Percentiles rank a stretch among this genome's conserved stretches.
Conservation (phyloP, 345 rosid genomes). For the Euphorbia peplus region DNA sequence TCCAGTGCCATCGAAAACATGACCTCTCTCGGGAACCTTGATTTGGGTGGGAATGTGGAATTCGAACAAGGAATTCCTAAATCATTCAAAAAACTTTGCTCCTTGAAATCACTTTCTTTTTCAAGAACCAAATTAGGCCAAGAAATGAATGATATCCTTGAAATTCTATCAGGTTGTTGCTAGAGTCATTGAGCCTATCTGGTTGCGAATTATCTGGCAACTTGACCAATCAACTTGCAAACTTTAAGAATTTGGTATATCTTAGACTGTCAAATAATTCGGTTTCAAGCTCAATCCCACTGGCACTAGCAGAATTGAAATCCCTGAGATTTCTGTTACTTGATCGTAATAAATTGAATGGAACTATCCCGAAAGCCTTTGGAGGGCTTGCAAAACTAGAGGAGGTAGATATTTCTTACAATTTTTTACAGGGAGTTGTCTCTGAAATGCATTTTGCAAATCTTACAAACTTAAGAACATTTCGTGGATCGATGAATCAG, state of each 20-base stretch:
- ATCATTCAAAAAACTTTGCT: conserved; percentile 20
- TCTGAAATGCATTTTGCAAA: conserved; percentile 26
- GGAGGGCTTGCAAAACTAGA: conserved; percentile 14
- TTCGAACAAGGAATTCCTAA: conserved; percentile 15
- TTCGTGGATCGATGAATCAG: neutral
- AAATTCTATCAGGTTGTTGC: neutral
- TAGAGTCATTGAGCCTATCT: neutral
- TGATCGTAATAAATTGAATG: conserved; percentile 4
- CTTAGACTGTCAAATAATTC: conserved; percentile 11
- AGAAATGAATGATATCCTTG: neutral
- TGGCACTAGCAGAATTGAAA: neutral
- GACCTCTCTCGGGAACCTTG: conserved; percentile 11
- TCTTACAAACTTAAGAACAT: conserved; percentile 14
- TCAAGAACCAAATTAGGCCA: neutral
- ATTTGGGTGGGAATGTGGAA: conserved; percentile 9
- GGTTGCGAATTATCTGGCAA: conserved; percentile 15
- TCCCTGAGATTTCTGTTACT: neutral
- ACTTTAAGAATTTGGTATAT: conserved; percentile 6
- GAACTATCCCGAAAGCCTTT: conserved; percentile 17
- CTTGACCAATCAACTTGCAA: conserved; percentile 8
- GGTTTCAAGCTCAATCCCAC: conserved; percentile 25
- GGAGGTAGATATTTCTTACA: neutral
- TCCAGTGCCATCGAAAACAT: conserved; percentile 18
- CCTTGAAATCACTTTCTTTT: conserved; percentile 5
- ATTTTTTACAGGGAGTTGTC: conserved; percentile 21